These are phyloP conservation scores for Penicillium salamii DNA, from an alignment of 495 filamentous ascomycete species.

Conservation along the genomic window DNA sequence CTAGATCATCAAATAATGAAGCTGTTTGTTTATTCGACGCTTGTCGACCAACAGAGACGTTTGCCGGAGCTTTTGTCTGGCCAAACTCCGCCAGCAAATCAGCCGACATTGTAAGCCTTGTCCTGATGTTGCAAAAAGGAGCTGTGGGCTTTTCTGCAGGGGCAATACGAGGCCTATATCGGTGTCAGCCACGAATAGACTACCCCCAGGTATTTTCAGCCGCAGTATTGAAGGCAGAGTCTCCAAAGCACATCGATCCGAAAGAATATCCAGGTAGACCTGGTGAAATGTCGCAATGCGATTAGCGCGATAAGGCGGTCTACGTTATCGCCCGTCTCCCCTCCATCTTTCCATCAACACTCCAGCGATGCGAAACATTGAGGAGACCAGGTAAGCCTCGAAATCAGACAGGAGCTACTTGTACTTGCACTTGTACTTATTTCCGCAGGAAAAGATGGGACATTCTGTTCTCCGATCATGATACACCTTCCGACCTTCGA, in stretches of 20 bases:
- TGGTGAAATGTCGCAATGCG: slow-evolving; percentile 12
- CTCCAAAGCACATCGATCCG: neutral
- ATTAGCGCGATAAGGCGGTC: slow-evolving; percentile 23
- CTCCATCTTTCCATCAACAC: slow-evolving; percentile 11
- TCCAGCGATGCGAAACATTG: slow-evolving; percentile 57
- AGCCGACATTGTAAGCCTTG: slow-evolving; percentile 57
- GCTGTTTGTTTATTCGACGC: slow-evolving; percentile 10
- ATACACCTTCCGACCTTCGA: slow-evolving; percentile 62
- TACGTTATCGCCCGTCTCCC: slow-evolving; percentile 19
- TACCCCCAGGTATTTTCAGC: no score
- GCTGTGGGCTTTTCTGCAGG: neutral
- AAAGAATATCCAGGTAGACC: no score
- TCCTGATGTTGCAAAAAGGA: slow-evolving; percentile 6
- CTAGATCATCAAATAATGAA: slow-evolving; percentile 26
- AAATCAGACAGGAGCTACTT: no score
- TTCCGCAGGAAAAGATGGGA: slow-evolving; percentile 59
- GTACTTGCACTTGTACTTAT: slow-evolving; percentile 3
- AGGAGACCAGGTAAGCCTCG: slow-evolving; percentile 54
- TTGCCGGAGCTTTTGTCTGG: slow-evolving; percentile 20
- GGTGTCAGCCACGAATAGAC: neutral
- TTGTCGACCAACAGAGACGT: slow-evolving; percentile 15
- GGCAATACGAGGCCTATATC: neutral
- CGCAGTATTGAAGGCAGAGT: neutral
- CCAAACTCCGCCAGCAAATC: slow-evolving; percentile 74
- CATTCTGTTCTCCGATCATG: slow-evolving; percentile 57